A percentile compares a stretch with the other conserved stretches of the same genome.
phyloP scores from a whole-genome alignment of 225 moss, liverwort and hornwort species.

The Physcomitrium patens region DNA sequence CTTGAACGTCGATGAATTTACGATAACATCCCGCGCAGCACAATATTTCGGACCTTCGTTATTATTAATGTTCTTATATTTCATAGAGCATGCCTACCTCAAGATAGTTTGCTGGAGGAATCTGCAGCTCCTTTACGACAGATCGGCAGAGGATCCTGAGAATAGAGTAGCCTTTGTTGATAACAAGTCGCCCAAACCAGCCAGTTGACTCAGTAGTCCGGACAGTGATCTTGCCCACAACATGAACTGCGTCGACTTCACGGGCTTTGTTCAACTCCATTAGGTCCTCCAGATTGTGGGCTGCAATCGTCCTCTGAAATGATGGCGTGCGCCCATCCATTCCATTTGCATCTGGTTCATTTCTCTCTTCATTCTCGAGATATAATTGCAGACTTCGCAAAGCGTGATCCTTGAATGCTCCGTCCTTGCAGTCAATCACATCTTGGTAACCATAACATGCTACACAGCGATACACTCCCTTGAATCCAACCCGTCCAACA shows the following conservation, averaged over 20 bases:
- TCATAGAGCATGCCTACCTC: constrained; percentile 89
- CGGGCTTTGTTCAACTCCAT: constrained; percentile 51
- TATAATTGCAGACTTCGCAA: constrained; percentile 61
- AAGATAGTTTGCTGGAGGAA: constrained; percentile 71
- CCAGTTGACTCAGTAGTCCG: constrained; percentile 39
- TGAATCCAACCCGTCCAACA: constrained; percentile 66
- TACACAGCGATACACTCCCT: constrained; percentile 80
- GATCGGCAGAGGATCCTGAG: constrained; percentile 56
- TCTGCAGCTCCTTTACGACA: constrained; percentile 54
- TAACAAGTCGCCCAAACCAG: constrained; percentile 66
- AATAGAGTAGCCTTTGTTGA: constrained; percentile 55
- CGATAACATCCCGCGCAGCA: background rate
- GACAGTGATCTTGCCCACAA: constrained; percentile 72
- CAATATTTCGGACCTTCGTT: background rate
- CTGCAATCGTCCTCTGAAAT: constrained; percentile 41
- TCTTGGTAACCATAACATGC: constrained; percentile 83
- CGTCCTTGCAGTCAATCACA: constrained; percentile 57
- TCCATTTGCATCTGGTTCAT: constrained; percentile 40
- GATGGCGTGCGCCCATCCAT: constrained; percentile 34
- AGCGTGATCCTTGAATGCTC: constrained; percentile 56
- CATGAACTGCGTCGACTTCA: constrained; percentile 55
- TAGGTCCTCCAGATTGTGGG: constrained; percentile 48
- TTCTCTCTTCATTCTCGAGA: constrained; percentile 52
- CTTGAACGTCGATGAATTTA: background rate
- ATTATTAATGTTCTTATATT: constrained; percentile 31